Percentiles rank a stretch among this genome's conserved stretches.
These are phyloP conservation scores for Barbatosphaeria neglecta DNA, from an alignment of 495 filamentous ascomycete species.

Conservation along the genomic window DNA sequence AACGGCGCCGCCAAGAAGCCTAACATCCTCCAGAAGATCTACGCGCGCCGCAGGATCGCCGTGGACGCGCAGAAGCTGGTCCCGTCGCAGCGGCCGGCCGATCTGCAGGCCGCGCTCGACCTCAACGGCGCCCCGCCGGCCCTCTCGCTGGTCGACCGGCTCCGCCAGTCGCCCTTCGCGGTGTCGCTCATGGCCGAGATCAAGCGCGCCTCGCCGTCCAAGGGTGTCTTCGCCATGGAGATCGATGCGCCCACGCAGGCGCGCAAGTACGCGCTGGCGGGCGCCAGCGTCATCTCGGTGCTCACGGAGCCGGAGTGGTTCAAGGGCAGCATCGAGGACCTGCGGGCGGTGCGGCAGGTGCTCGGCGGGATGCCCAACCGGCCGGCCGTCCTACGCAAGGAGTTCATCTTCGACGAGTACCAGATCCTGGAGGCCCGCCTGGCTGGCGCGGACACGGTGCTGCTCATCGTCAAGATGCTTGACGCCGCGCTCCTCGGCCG, in stretches of 20 bases:
- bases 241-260: conserved; percentile 86
- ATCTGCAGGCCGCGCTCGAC: conserved; percentile 80
- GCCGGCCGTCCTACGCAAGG: conserved; percentile 85
- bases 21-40: conserved; percentile 87
- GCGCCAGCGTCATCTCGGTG: conserved; percentile 92
- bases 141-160: conserved; percentile 65
- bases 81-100: conserved; percentile 68
- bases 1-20: conserved; percentile 43
- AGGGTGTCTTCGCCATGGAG: conserved; percentile 80
- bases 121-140: conserved; percentile 77
- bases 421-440: conserved; percentile 93
- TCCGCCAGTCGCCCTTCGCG: conserved; percentile 69
- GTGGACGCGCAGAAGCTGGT: conserved; percentile 78
- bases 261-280: conserved; percentile 81
- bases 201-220: conserved; percentile 92
- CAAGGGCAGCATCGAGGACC: conserved; percentile 91
- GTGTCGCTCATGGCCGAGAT: conserved; percentile 92
- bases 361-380: conserved; percentile 82
- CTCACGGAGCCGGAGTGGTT: conserved; percentile 98
- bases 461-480: conserved; percentile 98
- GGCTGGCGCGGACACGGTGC: conserved; percentile 86
- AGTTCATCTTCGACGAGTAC: conserved; percentile 97
- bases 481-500: conserved; percentile 58
- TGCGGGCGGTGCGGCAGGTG: conserved; percentile 77
- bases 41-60: conserved; percentile 63